Conservation (phyloP, 306 rosid genomes). For the Lathyrus aphaca region DNA sequence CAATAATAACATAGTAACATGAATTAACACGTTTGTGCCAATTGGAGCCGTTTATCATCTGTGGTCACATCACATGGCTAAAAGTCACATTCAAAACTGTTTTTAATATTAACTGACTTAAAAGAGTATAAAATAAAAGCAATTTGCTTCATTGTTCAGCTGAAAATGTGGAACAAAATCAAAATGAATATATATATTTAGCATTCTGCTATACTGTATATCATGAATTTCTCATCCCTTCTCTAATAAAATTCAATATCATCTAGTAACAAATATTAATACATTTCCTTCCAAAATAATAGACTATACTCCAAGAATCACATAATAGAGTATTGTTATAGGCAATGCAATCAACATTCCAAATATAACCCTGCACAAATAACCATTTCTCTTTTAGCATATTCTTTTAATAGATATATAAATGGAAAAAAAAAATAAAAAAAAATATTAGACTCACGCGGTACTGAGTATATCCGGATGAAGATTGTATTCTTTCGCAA, state of each 20-base stretch:
- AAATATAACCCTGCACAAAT: constrained; percentile 40
- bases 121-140: background rate
- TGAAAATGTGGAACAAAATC: constrained; percentile 25
- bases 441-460: constrained; percentile 58
- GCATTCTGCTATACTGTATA: constrained; percentile 37
- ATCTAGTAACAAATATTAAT: constrained; percentile 26
- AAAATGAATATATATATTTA: constrained; percentile 28
- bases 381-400: constrained; percentile 13
- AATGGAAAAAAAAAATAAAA: background rate
- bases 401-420: background rate
- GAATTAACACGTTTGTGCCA: constrained; percentile 28
- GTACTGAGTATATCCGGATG: constrained; percentile 93
- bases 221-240: constrained; percentile 31
- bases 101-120: background rate
- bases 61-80: constrained; percentile 41
- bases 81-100: background rate
- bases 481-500: constrained; percentile 88
- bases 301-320: constrained; percentile 32
- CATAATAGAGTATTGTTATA: constrained; percentile 76
- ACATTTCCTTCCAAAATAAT: constrained; percentile 17
- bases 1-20: constrained; percentile 27
- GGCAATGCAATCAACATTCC: constrained; percentile 91
- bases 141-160: constrained; percentile 36
- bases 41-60: constrained; percentile 26
- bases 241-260: constrained; percentile 48